Conservation (phyloP, 2,329 filamentous ascomycete genomes). For the Clathrospora elynae region DNA sequence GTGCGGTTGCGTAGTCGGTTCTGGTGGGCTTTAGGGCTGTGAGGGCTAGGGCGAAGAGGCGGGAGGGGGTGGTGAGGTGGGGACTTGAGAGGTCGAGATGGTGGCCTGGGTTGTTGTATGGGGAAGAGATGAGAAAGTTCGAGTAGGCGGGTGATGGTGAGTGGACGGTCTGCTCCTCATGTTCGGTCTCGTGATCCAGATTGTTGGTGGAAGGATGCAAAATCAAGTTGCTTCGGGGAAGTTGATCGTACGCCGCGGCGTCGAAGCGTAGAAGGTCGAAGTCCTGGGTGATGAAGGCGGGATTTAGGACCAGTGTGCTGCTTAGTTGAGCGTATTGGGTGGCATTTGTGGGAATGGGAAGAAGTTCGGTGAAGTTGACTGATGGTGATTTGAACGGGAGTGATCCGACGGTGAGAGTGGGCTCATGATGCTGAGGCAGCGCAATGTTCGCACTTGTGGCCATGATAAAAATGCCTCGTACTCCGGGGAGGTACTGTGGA, state of each 20-base stretch:
- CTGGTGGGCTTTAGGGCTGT: slow-evolving; percentile 66
- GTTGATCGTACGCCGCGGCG: slow-evolving; percentile 39
- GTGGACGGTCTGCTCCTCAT: background rate
- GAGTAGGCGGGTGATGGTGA: slow-evolving; percentile 18
- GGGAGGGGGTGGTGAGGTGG: slow-evolving; percentile 65
- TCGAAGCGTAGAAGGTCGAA: slow-evolving; percentile 44
- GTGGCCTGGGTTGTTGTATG: slow-evolving; percentile 73
- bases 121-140: slow-evolving; percentile 68
- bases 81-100: slow-evolving; percentile 69
- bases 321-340: background rate
- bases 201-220: background rate
- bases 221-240: slow-evolving; percentile 10
- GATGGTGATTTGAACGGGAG: no score
- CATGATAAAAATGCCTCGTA: no score
- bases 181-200: no score
- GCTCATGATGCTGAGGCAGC: no score
- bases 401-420: no score
- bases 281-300: slow-evolving; percentile 34
- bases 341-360: background rate
- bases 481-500: background rate
- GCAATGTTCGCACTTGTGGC: no score
- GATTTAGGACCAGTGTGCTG: slow-evolving; percentile 26
- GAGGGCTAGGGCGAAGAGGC: slow-evolving; percentile 73
- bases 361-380: background rate
- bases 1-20: slow-evolving; percentile 75